Percentiles rank a stretch among this genome's conserved stretches.
These are phyloP conservation scores for Teunomyces funiuensis DNA, from an alignment of 805 yeast species.

Conservation along the genomic window DNA sequence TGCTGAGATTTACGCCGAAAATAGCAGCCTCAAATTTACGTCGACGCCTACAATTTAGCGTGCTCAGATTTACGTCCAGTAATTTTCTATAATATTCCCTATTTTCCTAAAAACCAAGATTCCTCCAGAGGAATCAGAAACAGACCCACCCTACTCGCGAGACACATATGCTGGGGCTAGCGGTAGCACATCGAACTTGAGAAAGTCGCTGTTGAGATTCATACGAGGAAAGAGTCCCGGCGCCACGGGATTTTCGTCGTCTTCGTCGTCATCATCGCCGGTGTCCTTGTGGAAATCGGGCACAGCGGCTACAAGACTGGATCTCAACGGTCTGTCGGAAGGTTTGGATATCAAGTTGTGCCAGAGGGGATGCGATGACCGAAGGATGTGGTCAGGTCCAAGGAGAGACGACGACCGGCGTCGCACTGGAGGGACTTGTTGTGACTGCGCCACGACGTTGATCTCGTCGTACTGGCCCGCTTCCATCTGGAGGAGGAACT, in stretches of 20 bases:
- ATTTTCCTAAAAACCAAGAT: no score
- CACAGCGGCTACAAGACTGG: neutral
- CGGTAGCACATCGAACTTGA: conserved; percentile 26
- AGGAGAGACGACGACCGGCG: neutral
- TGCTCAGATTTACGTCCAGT: conserved; percentile 1
- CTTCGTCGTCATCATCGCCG: conserved; percentile 12
- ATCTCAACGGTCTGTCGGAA: no score
- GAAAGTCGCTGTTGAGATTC: conserved; percentile 18
- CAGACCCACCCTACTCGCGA: conserved; percentile 1
- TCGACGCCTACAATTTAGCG: no score
- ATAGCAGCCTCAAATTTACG: neutral
- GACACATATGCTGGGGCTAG: conserved; percentile 28
- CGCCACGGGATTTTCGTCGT: conserved; percentile 26
- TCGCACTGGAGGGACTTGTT: neutral
- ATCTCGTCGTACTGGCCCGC: conserved; percentile 16
- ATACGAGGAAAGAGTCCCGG: conserved; percentile 40
- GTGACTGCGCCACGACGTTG: conserved; percentile 10
- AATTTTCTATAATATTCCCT: neutral
- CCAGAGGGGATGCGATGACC: neutral
- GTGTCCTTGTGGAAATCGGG: conserved; percentile 8
- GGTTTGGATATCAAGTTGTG: neutral
- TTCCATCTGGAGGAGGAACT: conserved; percentile 25
- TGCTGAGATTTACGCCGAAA: conserved; percentile 2
- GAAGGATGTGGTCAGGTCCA: neutral
- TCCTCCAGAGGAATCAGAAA: neutral